Base-by-base conservation (phyloP, 176 grass and related monocot species). In the Triticum monococcum region DNA sequence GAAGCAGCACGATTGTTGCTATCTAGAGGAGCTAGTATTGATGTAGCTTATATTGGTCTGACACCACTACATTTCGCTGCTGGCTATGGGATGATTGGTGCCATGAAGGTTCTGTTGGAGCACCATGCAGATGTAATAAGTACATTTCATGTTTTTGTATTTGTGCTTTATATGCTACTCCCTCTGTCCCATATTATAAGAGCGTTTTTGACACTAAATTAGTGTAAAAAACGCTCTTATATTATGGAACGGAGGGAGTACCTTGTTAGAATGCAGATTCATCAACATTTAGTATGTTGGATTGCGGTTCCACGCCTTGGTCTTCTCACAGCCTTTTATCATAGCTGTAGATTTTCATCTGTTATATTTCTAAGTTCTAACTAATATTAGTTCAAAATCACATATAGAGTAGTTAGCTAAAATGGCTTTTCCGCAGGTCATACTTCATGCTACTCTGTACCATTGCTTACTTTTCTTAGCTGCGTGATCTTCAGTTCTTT, bases 401-500 rank as follows among this genome's bases (percentile, higher is more conserved):
- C 35, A 37, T 36, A 41, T 33, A 69, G 8, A 69, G 37, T 72
- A 24, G 36, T 72, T 72, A 72, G 68, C 20, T 72, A 2, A 10
- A 72, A 72, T 41, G 35, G 20, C 68, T 72, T 72, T 40, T 72
- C 36, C 2, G 68, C 68, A 41, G 10, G 36, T 12, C 68, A 71
- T 70, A 70, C 30, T 68, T 68, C 66, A 68, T 68, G 66, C 30
- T 68, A 20, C 66, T 36, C 31, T 20, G 35, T 71, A n/a, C 35
- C 35, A 71, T 71, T 71, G 33, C 35, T 71, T 72, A 12, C 13
- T 72, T 43, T 43, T 43, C 9, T 9, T 3, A 11, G 40, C 26
- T 92, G 90, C 5, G 91, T 98, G 41, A 98, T 88, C 77, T 91
- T 65, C 91, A 86, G 84, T 10, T 10, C 40, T 43, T 43, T 43